Evolutionary conservation across 2,329 filamentous ascomycete genomes (phyloP).

Genomic region (Aspergillus sp.): DNA sequence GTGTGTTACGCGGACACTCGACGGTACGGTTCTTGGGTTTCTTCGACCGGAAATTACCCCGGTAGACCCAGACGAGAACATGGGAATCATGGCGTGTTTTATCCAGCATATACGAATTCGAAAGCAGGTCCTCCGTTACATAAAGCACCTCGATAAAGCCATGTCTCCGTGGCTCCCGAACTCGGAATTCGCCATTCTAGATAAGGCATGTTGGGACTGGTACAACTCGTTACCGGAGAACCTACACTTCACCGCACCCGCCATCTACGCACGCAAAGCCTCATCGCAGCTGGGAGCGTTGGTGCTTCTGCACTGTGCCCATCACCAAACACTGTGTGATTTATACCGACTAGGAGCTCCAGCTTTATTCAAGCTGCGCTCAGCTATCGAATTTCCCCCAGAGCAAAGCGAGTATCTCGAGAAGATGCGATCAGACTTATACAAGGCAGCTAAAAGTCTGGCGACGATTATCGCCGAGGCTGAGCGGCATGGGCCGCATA

Average conservation of each 20-base stretch:
- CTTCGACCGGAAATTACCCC: constrained; percentile 2
- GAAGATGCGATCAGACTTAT: constrained; percentile 3
- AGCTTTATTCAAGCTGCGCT: constrained; percentile 7
- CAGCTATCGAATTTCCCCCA: constrained; percentile 5
- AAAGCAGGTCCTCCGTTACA: constrained; percentile 10
- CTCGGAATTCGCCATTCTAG: constrained; percentile 7
- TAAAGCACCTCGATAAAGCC: constrained; percentile 9
- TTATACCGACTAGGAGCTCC: constrained; percentile 8
- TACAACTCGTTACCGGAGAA: constrained; percentile 3
- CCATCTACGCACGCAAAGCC: constrained; percentile 9
- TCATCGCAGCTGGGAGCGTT: constrained; percentile 7
- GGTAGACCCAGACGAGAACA: constrained; percentile 1
- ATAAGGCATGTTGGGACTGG: constrained; percentile 8
- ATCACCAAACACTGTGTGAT: constrained; percentile 9
- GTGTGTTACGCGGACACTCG: constrained; percentile 5
- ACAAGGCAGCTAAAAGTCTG: constrained; percentile 1
- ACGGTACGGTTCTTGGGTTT: not conserved
- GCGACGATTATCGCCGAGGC: constrained; percentile 5
- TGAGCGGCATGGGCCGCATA: constrained; percentile 1
- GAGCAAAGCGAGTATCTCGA: constrained; percentile 6
- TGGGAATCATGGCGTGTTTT: constrained; percentile 9
- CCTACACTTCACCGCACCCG: not conserved
- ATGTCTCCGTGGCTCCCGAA: constrained; percentile 9
- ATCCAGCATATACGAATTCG: constrained; percentile 8
- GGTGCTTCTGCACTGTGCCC: constrained; percentile 6